phyloP scores from a whole-genome alignment of 306 rosid genomes.

The Myrica gale region DNA sequence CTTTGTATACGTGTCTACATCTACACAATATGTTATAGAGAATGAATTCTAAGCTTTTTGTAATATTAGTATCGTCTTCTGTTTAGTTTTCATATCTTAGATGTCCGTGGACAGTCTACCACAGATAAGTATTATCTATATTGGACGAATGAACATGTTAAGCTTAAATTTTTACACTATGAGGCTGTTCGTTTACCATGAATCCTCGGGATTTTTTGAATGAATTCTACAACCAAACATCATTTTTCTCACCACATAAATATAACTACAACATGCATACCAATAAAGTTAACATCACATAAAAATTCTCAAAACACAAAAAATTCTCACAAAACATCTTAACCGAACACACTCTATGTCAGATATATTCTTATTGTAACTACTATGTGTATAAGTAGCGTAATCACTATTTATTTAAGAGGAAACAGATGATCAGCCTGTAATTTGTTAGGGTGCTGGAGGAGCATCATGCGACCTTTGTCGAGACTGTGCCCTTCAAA shows the following conservation, averaged over 20 bases:
- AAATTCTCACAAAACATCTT: too few species aligned
- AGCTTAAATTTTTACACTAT: too few species aligned
- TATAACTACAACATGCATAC: too few species aligned
- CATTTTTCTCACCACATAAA: too few species aligned
- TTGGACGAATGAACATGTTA: too few species aligned
- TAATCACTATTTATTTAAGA: conserved; percentile 12
- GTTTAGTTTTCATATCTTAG: background rate
- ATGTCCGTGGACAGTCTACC: background rate
- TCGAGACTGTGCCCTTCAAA: conserved; percentile 88
- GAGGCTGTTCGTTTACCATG: too few species aligned
- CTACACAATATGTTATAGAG: background rate
- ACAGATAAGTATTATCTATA: too few species aligned
- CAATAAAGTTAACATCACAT: too few species aligned
- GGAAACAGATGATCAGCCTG: conserved; percentile 9
- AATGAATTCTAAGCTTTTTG: background rate
- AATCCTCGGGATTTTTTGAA: too few species aligned
- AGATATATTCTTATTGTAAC: background rate
- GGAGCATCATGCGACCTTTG: conserved; percentile 70
- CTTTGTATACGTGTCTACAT: background rate
- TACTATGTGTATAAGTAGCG: background rate
- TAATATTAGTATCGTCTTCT: background rate
- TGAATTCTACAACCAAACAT: too few species aligned
- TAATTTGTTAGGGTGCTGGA: conserved; percentile 67
- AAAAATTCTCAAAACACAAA: too few species aligned
- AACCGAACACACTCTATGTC: too few species aligned